phyloP scores from a whole-genome alignment of 2,329 filamentous ascomycete species.

The Monosporascus cannonballus region DNA sequence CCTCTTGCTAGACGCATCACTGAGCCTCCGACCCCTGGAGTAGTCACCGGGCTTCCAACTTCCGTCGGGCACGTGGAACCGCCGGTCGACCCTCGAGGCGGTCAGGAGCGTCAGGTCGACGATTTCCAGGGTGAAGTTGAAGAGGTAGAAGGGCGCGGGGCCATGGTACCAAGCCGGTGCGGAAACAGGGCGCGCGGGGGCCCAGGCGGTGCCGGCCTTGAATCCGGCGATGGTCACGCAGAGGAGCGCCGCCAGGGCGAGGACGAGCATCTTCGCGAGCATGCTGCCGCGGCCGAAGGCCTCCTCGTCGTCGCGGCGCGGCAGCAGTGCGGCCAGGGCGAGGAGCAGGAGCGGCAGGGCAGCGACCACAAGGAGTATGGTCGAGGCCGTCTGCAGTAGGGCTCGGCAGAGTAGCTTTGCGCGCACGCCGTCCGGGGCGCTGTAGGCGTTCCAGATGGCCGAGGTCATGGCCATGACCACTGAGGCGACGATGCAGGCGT shows the following conservation, averaged over 20 bases:
- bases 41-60: constrained; percentile 20
- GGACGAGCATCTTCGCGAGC: constrained; percentile 22
- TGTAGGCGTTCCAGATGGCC: constrained; percentile 23
- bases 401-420: constrained; percentile 11
- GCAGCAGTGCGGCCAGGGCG: constrained; percentile 19
- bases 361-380: constrained; percentile 23
- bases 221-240: constrained; percentile 21
- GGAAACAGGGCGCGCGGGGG: constrained; percentile 13
- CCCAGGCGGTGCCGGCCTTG: constrained; percentile 20
- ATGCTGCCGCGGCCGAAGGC: constrained; percentile 27
- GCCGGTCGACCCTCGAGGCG: constrained; percentile 17
- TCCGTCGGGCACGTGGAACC: constrained; percentile 22
- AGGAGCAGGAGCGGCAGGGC: constrained; percentile 20
- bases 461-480: constrained; percentile 27
- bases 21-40: constrained; percentile 3
- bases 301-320: constrained; percentile 18
- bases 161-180: constrained; percentile 25
- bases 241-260: constrained; percentile 14
- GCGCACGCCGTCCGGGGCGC: constrained; percentile 13
- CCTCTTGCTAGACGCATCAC: not conserved
- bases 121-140: constrained; percentile 28
- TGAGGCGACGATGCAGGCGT: constrained; percentile 19
- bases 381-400: constrained; percentile 21
- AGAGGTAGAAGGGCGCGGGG: constrained; percentile 29
- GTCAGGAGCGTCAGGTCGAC: constrained; percentile 15